Percentiles rank a stretch among this genome's conserved stretches.
phyloP scores from a whole-genome alignment of 345 rosid species.

The Moricandia moricandioides region DNA sequence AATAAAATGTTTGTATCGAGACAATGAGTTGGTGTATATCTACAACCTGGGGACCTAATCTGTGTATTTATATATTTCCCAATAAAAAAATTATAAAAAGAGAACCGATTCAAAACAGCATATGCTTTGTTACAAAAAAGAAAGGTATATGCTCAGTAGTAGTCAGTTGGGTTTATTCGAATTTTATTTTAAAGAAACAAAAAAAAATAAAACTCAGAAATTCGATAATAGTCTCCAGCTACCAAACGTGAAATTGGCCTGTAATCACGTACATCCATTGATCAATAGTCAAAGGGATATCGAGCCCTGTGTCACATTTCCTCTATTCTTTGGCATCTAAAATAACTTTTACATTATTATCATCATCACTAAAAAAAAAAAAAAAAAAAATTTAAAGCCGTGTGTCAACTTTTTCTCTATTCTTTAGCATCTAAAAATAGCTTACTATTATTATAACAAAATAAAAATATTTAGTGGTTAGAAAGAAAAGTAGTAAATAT shows the following conservation, averaged over 20 bases:
- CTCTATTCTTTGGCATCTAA: constrained; percentile 23
- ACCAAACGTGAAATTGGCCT: constrained; percentile 32
- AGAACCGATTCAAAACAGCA: constrained; percentile 4
- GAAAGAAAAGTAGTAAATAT: background rate
- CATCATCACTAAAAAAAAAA: background rate
- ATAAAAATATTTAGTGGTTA: background rate
- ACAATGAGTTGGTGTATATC: background rate
- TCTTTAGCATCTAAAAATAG: constrained; percentile 28
- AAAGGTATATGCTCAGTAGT: background rate
- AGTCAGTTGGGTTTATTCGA: constrained; percentile 9
- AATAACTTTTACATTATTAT: constrained; percentile 7
- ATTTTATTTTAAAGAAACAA: background rate
- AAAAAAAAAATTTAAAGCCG: background rate
- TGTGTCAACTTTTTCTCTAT: constrained; percentile 25
- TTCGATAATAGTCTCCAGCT: constrained; percentile 22
- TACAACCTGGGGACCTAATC: background rate
- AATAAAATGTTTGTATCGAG: background rate
- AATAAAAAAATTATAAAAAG: background rate
- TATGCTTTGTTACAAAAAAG: background rate
- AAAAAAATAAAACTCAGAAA: background rate
- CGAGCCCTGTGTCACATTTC: constrained; percentile 30
- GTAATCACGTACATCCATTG: constrained; percentile 39
- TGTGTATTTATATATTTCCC: background rate
- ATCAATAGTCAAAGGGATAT: constrained; percentile 32
- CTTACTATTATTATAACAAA: background rate